Conservation (phyloP, 1,139 yeast species). For the Hemisphaericaspora xylofermentans region DNA sequence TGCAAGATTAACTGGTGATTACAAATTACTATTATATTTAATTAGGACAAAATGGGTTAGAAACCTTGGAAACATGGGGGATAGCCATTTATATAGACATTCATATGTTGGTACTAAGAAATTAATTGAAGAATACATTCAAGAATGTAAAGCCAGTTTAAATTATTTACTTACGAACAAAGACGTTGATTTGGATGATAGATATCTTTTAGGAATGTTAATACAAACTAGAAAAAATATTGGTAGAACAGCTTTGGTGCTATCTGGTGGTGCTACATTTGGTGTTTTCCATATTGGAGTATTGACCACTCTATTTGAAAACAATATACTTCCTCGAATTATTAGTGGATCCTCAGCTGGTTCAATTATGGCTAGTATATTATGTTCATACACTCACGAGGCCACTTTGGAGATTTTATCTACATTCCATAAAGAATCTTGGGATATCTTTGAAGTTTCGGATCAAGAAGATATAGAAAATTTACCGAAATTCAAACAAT, state of each 20-base stretch:
- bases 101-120: constrained; percentile 84
- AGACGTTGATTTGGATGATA: constrained; percentile 59
- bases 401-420: constrained; percentile 62
- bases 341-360: constrained; percentile 98
- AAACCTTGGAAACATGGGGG: constrained; percentile 86
- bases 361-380: constrained; percentile 85
- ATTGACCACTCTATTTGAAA: constrained; percentile 70
- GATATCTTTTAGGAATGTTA: constrained; percentile 70
- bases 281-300: constrained; percentile 95
- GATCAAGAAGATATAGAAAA: constrained; percentile 33
- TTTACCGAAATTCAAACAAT: constrained; percentile 37
- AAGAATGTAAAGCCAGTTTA: constrained; percentile 70
- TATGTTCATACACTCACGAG: constrained; percentile 77
- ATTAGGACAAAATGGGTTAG: constrained; percentile 85
- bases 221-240: constrained; percentile 87
- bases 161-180: constrained; percentile 44
- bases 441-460: constrained; percentile 62
- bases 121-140: constrained; percentile 77
- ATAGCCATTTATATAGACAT: constrained; percentile 71
- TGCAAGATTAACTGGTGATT: constrained; percentile 60
- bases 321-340: constrained; percentile 76
- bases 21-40: constrained; percentile 61
- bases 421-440: constrained; percentile 54
- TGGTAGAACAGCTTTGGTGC: constrained; percentile 88
- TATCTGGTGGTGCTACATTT: constrained; percentile 94